phyloP scores from a whole-genome alignment of 78 protist genomes.

The Dictyostelium firmibasis region DNA sequence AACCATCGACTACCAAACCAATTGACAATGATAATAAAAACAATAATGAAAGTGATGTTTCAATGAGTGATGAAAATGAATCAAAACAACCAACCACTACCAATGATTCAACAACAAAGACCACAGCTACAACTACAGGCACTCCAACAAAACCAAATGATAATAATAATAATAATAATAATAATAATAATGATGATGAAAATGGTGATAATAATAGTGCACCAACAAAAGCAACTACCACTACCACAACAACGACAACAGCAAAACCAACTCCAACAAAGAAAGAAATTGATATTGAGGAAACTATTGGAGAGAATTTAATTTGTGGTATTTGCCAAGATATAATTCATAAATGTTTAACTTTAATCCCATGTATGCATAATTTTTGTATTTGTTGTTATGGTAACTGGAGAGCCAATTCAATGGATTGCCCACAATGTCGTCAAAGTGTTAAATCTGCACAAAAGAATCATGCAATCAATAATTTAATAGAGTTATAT shows the following conservation, averaged over 20 bases:
- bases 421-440: constrained; percentile 75
- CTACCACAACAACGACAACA: not conserved
- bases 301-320: constrained; percentile 41
- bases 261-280: not conserved
- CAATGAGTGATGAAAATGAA: not conserved
- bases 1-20: not conserved
- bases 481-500: constrained; percentile 64
- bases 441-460: constrained; percentile 16
- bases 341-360: constrained; percentile 60
- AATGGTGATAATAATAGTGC: not conserved
- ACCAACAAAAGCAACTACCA: not conserved
- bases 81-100: not conserved
- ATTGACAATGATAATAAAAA: not conserved
- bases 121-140: not conserved
- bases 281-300: not conserved
- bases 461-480: constrained; percentile 67
- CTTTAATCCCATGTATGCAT: constrained; percentile 83
- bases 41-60: not conserved
- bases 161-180: not conserved
- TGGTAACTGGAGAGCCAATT: constrained; percentile 64
- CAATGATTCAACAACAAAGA: not conserved
- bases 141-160: not conserved
- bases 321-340: constrained; percentile 80
- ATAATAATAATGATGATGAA: not conserved
- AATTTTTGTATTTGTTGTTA: constrained; percentile 75